Evolutionary conservation across 371 early-diverging fungal species (phyloP), one percentile per base, ranked within the genome.

Genomic region (Haplosporangium sp.): DNA sequence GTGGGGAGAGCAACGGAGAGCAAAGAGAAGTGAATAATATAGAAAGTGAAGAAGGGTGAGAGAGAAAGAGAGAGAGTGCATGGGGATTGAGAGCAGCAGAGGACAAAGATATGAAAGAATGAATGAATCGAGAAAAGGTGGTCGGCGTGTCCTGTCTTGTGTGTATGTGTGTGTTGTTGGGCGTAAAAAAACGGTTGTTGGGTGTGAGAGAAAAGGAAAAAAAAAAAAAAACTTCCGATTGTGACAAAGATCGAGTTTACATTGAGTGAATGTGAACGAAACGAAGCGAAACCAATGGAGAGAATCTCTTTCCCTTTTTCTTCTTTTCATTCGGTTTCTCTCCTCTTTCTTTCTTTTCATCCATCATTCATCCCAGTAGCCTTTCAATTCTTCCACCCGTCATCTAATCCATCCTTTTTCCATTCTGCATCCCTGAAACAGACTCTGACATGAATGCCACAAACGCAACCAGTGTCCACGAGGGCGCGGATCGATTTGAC

Each of bases 361-460:
- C 54, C n/a, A 52, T 38, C 47, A 10, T 48, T 51, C 61, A 12
- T 42, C 36, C 62, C 43, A 14, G 3, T 29, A 54, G 47, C 64
- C 37, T n/a, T 54, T 42, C 38, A 45, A 37, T 9, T 46, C 29
- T 2, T 55, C 64, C 47, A 11, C 51, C 13, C 55, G 46, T 61
- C 21, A 21, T 20, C 20, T 13, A 20, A 9, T 46, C 13, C 18
- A 18, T 45, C 12, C 23, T 58, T 21, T 18, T 2, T 38, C 37
- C 37, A 8, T 46, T 18, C n/a, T 21, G 54, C 54, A 37, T 16
- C 23, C 45, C n/a, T n/a, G 46, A 53, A 50, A 36, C 48, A 48
- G 48, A 59, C n/a, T 16, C 67, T 21, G 59, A 53, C n/a, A 59
- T 59, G 60, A 59, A 53, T 54, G 45, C 45, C 43, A 59, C 55